A percentile compares a stretch with the other conserved stretches of the same genome.
Evolutionary conservation across 192 early-diverging fungal genomes (phyloP).

Genomic region (Gorgonomyces haynaldii): DNA sequence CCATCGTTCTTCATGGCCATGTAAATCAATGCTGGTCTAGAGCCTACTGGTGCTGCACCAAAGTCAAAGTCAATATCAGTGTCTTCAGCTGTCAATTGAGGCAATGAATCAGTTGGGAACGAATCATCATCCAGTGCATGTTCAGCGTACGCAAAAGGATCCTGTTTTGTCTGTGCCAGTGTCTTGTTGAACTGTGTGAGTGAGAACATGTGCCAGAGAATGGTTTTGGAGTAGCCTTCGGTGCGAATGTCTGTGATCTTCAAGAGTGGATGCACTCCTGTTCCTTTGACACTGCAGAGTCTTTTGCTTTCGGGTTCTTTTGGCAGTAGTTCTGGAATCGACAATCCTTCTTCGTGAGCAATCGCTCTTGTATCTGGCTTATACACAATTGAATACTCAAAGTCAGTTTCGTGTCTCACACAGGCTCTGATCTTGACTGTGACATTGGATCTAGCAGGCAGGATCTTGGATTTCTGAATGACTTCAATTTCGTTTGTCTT

Average conservation of each 20-base stretch:
- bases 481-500: constrained; percentile 24
- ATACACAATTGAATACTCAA: constrained; percentile 29
- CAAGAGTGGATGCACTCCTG: constrained; percentile 40
- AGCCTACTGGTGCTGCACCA: constrained; percentile 33
- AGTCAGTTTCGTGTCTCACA: constrained; percentile 20
- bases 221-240: constrained; percentile 29
- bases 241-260: constrained; percentile 37
- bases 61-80: constrained; percentile 38
- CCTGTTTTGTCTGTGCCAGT: constrained; percentile 10
- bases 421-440: constrained; percentile 27
- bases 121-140: constrained; percentile 10
- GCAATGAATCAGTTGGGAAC: constrained; percentile 19
- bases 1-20: constrained; percentile 37
- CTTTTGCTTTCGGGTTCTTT: constrained; percentile 8
- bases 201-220: constrained; percentile 41
- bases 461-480: constrained; percentile 13
- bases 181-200: constrained; percentile 31
- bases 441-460: constrained; percentile 37
- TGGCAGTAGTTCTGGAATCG: not conserved
- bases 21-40: constrained; percentile 20
- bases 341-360: not conserved
- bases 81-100: not conserved
- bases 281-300: constrained; percentile 27
- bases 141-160: not conserved
- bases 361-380: constrained; percentile 5